Evolutionary conservation across 2,329 filamentous ascomycete genomes (phyloP), one percentile per base, ranked within the genome.

Genomic region (Truncatella angustata): DNA sequence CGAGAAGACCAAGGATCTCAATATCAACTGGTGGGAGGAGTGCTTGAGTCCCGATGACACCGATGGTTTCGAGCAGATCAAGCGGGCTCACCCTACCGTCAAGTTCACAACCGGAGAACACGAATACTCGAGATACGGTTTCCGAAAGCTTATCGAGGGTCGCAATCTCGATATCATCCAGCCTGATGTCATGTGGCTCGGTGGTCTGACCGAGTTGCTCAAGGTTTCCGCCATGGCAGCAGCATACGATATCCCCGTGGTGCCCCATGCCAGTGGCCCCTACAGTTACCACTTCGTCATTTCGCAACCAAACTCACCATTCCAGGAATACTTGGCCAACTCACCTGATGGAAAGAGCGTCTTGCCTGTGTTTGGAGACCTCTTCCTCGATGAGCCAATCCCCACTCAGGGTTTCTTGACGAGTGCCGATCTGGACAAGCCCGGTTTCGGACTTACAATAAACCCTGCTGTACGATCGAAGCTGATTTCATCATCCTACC

Each of bases 11-110:
- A 82, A 90, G 61, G 85, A 91, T 60, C 81, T 96, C 59, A 82
- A 93, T 70, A 92, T 97, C 68, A 91, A 96, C 76, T 97, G 92
- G 92, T 96, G 91, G 91, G 92, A 97, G 75, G 92, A 97, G 76
- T 95, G 91, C 58, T 76, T 97, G 56, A 88, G 86, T 26, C 92
- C 92, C 10, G 92, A 97, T 70, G 92, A 97, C 74, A 90, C 88
- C 44, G 92, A 96, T 63, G 92, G 92, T 52, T 95, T 95, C 63
- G 88, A 85, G 58, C 84, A 91, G 67, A 85, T 97, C 74, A 97
- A 97, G 79, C 85, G 87, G 46, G 92, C 92, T 1, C 91, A 96
- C 67, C 92, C 92, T 1, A 87, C 86, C 2, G 78, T 93, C 72
- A 96, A 95, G 71, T 97, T 97, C 76, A 97, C 92, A 16, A 96